phyloP scores from a whole-genome alignment of 2,329 filamentous ascomycete species.

The Neofusicoccum laricinum region DNA sequence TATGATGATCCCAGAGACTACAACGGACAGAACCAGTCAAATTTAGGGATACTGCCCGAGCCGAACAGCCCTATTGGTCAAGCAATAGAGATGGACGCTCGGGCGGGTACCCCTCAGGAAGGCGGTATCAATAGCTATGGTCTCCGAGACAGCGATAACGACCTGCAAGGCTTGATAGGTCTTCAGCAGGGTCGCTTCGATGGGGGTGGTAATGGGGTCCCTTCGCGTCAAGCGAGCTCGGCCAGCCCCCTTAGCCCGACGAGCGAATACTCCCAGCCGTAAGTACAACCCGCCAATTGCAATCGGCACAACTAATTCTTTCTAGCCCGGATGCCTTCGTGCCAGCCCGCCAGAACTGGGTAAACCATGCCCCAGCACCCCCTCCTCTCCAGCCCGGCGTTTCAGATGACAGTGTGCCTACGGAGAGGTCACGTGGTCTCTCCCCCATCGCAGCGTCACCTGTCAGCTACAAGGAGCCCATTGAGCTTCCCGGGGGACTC shows the following conservation, averaged over 20 bases:
- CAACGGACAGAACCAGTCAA: slow-evolving; percentile 39
- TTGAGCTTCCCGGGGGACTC: slow-evolving; percentile 31
- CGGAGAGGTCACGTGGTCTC: slow-evolving; percentile 27
- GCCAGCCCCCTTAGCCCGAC: slow-evolving; percentile 61
- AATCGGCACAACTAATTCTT: slow-evolving; percentile 19
- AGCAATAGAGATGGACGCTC: slow-evolving; percentile 77
- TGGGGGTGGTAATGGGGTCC: slow-evolving; percentile 23
- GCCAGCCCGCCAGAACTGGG: slow-evolving; percentile 48
- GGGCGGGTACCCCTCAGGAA: slow-evolving; percentile 30
- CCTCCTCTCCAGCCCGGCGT: slow-evolving; percentile 2
- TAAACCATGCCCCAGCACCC: slow-evolving; percentile 7
- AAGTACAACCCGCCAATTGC: slow-evolving; percentile 39
- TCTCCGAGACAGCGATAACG: slow-evolving; percentile 62
- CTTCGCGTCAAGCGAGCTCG: slow-evolving; percentile 30
- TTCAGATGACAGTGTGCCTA: slow-evolving; percentile 1
- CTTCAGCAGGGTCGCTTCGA: slow-evolving; percentile 55
- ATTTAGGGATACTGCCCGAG: slow-evolving; percentile 34
- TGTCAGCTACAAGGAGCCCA: slow-evolving; percentile 20
- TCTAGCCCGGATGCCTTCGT: slow-evolving; percentile 36
- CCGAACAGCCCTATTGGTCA: slow-evolving; percentile 50
- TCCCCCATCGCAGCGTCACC: slow-evolving; percentile 39
- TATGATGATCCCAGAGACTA: slow-evolving; percentile 32
- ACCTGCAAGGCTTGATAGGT: slow-evolving; percentile 71
- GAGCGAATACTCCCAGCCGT: slow-evolving; percentile 57
- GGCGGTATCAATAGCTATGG: slow-evolving; percentile 34